Evolutionary conservation across 2,329 filamentous ascomycete genomes (phyloP), one percentile per base, ranked within the genome.

Genomic region (Alternaria brassicae): DNA sequence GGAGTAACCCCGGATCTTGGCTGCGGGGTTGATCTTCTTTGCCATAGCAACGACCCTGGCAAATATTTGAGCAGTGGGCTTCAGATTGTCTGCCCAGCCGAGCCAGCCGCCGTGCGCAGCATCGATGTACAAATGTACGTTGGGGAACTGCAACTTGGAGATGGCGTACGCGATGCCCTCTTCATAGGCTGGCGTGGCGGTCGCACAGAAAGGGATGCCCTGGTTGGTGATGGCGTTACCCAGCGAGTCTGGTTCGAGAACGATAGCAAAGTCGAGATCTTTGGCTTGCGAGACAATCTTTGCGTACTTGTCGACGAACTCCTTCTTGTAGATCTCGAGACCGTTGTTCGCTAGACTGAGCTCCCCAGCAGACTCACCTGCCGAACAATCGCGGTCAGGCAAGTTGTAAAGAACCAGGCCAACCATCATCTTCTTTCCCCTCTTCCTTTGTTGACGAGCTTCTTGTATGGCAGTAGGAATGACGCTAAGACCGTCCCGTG

Each of bases 301-400:
- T 44, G 68, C 67, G 41, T 71, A 71, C 25, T 66, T 56, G 66
- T 73, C 71, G 27, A 73, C 66, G 21, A 72, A 73, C 15, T 73
- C 65, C 3, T 56, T 68, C 56, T 73, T 73, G 66, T 73, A 73
- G 32, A 68, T 60, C 19, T 65, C 40, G 45, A 69, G 49, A 8
- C 69, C 69, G 42, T 70, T 55, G 4, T 69, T 70, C 32, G 89
- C 93, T 67, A 92, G 91, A 71, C 90, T 85, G 49, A 98, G 87
- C 79, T 98, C 94, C 51, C 90, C 86, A 47, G 83, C 79, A 55
- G 92, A 91, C 91, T 93, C 96, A 68, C 82, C 81, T 53, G 91
- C 91, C 72, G 91, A 91, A 76, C 83, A 84, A 79, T 98, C 91
- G 82, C 91, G 97, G 80, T 98, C 94, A 84, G 98, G 94, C 3